phyloP scores from a whole-genome alignment of 1,284 basidiomycete species.

The Tilletia indica region DNA sequence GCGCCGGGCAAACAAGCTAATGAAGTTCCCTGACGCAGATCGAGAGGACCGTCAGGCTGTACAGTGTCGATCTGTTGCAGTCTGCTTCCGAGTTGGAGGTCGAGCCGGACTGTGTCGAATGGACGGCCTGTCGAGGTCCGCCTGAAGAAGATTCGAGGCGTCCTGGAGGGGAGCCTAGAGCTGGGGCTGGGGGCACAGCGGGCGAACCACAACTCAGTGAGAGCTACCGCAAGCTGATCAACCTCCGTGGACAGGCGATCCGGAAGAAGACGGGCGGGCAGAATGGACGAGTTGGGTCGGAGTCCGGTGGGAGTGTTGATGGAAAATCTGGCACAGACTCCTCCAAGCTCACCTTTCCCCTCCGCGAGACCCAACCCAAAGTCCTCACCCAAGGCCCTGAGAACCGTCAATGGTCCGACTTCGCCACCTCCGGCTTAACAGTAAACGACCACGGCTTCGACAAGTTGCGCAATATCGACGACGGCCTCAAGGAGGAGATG shows the following conservation, averaged over 20 bases:
- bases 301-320: neutral
- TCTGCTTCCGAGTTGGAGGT: conserved; percentile 41
- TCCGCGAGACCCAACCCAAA: conserved; percentile 45
- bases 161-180: too few relatives aligned
- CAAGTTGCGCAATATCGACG: conserved; percentile 47
- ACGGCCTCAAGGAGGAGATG: conserved; percentile 41
- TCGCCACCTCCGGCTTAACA: conserved; percentile 41
- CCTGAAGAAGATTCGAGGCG: too few relatives aligned
- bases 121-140: conserved; percentile 36
- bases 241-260: conserved; percentile 31
- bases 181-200: too few relatives aligned
- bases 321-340: conserved; percentile 36
- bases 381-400: conserved; percentile 29
- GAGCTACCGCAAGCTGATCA: conserved; percentile 49
- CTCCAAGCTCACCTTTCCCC: conserved; percentile 48
- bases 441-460: conserved; percentile 30
- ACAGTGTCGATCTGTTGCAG: conserved; percentile 49
- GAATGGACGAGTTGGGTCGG: neutral
- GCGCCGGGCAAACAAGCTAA: conserved; percentile 31
- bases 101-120: conserved; percentile 30
- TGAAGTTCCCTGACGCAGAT: conserved; percentile 47
- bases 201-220: conserved; percentile 51
- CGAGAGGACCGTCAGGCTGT: conserved; percentile 45
- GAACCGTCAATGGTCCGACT: conserved; percentile 49
- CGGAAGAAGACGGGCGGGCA: conserved; percentile 8